Evolutionary conservation across 2,329 filamentous ascomycete genomes (phyloP), one percentile per base, ranked within the genome.

Genomic region (Aspergillus sp.): DNA sequence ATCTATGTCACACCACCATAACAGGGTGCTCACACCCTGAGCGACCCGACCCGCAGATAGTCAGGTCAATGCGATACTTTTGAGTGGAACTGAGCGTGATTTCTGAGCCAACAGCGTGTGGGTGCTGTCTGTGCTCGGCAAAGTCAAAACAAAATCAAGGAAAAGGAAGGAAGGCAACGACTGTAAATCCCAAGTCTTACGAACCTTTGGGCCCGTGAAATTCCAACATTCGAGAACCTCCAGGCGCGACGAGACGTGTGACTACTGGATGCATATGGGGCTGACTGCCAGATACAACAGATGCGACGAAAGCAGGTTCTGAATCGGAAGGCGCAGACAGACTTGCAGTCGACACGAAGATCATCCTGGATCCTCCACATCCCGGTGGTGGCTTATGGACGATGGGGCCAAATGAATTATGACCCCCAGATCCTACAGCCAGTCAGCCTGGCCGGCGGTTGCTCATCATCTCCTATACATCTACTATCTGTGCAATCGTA

Each of bases 1-100:
- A n/a, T 50, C 33, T 38, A 41, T 36, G 47, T 45, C 47, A 45
- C 32, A 40, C 41, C 47, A 50, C 40, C 38, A 33, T 8, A 13
- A 42, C 17, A 13, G 16, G 17, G 17, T 26, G 14, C 26, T 43
- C 40, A 36, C 40, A 19, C 17, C 40, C 41, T 36, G 35, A 26
- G 47, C 47, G 47, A 49, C 38, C 47, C 47, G 41, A 36, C 26
- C 41, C 47, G 41, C 10, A 38, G 32, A 45, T 26, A 43, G 47
- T 50, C 41, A 38, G 20, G 40, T 42, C 40, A 19, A 14, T 50
- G 47, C 47, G 47, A 50, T 45, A 45, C 17, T 50, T 49, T 50
- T 16, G 13, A 33, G 17, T 38, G 24, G 17, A 49, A 49, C 35
- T 42, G 20, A 44, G 20, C n/a, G 26, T 35, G 36, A 43, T 22